Evolutionary conservation across 2,329 filamentous ascomycete species (phyloP).

Genomic region (Fusarium sp.): DNA sequence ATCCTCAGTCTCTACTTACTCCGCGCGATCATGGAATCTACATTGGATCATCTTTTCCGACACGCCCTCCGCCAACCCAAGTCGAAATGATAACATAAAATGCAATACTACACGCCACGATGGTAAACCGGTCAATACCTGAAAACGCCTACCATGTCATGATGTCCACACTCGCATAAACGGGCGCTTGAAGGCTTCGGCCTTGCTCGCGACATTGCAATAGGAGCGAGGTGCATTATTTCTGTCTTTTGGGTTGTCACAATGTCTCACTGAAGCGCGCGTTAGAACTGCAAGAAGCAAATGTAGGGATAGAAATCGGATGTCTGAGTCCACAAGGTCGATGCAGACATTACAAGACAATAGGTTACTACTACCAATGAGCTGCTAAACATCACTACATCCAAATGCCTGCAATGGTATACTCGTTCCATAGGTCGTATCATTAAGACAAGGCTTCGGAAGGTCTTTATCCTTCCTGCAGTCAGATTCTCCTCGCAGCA

Average conservation of each 20-base stretch:
- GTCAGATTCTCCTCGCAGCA: background rate
- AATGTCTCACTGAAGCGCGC: slow-evolving; percentile 3
- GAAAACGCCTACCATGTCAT: background rate
- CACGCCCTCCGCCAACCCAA: background rate
- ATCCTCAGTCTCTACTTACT: background rate
- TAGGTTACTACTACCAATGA: background rate
- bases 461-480: background rate
- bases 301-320: background rate
- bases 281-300: background rate
- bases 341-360: background rate
- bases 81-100: background rate
- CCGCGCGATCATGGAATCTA: slow-evolving; percentile 5
- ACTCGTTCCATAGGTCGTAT: background rate
- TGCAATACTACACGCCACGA: slow-evolving; percentile 12
- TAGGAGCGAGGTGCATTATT: background rate
- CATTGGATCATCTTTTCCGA: background rate
- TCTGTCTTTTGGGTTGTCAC: background rate
- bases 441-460: background rate
- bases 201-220: background rate
- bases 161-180: background rate
- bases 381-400: background rate
- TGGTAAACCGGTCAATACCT: background rate
- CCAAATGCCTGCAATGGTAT: background rate
- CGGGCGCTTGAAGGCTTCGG: background rate
- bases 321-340: background rate